Evolutionary conservation across 1,139 yeast species (phyloP), one percentile per base, ranked within the genome.

Genomic region (Debaryomyces subglobosus): DNA sequence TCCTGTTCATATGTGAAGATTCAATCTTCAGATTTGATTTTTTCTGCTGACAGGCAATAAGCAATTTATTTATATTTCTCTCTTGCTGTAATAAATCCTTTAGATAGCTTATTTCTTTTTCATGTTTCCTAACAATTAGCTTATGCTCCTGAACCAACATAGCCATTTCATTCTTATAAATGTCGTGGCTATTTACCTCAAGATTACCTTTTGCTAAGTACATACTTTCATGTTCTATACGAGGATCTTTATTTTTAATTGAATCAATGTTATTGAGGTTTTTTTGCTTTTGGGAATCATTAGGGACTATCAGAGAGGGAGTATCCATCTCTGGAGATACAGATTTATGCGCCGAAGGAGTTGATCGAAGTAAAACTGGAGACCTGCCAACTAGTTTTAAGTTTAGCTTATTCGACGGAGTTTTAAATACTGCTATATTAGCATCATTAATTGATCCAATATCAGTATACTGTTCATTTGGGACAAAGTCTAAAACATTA

Each of bases 91-190:
- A 56, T 33, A 69, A 59, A 6, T 55, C 46, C 42, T 60, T 65
- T 38, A 70, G 57, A 41, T 63, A 61, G 7, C 55, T 46, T 20
- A 69, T 69, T 47, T 69, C 72, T 8, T 59, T 58, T 52, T 66
- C 64, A 49, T 71, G 72, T 47, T 61, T 64, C 30, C 53, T 54
- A 13, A 67, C 56, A 53, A 65, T 58, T 5, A 55, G 51, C 15
- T 60, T 56, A 48, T 67, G 72, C 9, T 61, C 61, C 39, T 66
- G 61, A 21, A 67, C 59, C 30, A 69, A 53, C 20, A 61, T 46
- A 45, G 61, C 49, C 63, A 69, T 61, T 52, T 69, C 74, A 12
- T 58, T 54, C 37, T 69, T 54, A 20, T 35, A 35, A 4, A 35
- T 35, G 12, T 20, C 16, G n/a, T 13, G 12, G 10, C 12, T 32